phyloP scores from a whole-genome alignment of 1,284 basidiomycete species.

The Albatrellus sp. region DNA sequence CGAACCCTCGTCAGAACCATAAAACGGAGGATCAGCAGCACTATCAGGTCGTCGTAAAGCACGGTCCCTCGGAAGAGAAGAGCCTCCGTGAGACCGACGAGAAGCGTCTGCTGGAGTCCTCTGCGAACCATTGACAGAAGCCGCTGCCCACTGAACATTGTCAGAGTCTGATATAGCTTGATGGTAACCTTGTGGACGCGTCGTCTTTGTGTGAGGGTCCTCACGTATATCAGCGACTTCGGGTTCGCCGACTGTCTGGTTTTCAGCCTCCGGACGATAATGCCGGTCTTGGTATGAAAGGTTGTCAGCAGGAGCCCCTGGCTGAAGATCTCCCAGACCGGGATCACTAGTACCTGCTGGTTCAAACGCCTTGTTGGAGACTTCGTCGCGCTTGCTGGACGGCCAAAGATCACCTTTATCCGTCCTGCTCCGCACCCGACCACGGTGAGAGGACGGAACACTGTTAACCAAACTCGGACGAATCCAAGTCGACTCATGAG shows the following conservation, averaged over 20 bases:
- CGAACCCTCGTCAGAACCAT: slow-evolving; percentile 8
- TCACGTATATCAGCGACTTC: no score
- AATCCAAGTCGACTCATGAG: slow-evolving; percentile 47
- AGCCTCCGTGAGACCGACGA: neutral
- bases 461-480: slow-evolving; percentile 23
- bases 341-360: neutral
- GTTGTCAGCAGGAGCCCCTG: slow-evolving; percentile 3
- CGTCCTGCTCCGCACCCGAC: slow-evolving; percentile 12
- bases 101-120: neutral
- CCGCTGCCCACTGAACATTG: neutral
- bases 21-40: slow-evolving; percentile 4
- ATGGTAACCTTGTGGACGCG: neutral
- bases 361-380: neutral
- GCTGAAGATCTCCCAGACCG: slow-evolving; percentile 6
- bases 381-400: neutral
- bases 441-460: slow-evolving; percentile 12
- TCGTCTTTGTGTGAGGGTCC: no score
- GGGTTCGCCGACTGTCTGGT: neutral
- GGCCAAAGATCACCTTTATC: slow-evolving; percentile 11
- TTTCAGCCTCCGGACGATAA: slow-evolving; percentile 36
- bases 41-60: neutral
- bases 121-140: no score
- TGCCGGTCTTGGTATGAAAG: slow-evolving; percentile 50
- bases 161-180: neutral
- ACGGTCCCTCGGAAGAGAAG: neutral